A percentile compares a stretch with the other conserved stretches of the same genome.
Evolutionary conservation across 2,329 filamentous ascomycete genomes (phyloP).

Genomic region (Claviceps capensis): DNA sequence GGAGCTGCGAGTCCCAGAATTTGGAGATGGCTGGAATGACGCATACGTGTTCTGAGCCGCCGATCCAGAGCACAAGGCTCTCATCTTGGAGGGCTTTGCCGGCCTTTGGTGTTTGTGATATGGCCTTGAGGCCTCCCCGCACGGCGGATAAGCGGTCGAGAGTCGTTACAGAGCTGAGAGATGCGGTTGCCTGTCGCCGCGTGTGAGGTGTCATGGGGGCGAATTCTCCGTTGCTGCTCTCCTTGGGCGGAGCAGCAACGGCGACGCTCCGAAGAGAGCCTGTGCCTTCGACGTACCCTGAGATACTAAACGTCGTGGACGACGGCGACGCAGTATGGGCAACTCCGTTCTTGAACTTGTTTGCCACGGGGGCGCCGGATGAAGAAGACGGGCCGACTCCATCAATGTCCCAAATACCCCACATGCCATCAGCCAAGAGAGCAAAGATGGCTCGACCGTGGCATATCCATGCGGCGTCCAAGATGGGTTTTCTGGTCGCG

Average conservation of each 20-base stretch:
- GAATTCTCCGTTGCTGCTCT: constrained; percentile 34
- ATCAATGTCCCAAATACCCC: constrained; percentile 56
- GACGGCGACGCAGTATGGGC: constrained; percentile 43
- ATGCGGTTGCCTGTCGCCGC: constrained; percentile 36
- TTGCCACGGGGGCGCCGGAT: constrained; percentile 29
- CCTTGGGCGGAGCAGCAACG: constrained; percentile 19
- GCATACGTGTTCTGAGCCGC: constrained; percentile 41
- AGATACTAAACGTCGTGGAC: constrained; percentile 45
- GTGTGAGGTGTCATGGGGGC: constrained; percentile 52
- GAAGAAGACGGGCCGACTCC: constrained; percentile 34
- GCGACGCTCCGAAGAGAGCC: constrained; percentile 34
- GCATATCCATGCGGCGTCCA: constrained; percentile 48
- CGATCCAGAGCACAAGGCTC: constrained; percentile 42
- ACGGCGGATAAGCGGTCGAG: constrained; percentile 38
- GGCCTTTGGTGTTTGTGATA: constrained; percentile 25
- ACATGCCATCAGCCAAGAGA: constrained; percentile 49
- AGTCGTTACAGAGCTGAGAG: constrained; percentile 27
- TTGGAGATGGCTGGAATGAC: constrained; percentile 39
- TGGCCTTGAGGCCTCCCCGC: constrained; percentile 38
- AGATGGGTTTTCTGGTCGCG: constrained; percentile 41
- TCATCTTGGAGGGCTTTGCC: constrained; percentile 36
- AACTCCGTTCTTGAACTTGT: constrained; percentile 36
- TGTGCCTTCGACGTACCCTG: constrained; percentile 47
- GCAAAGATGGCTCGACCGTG: constrained; percentile 45
- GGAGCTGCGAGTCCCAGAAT: constrained; percentile 47